A percentile compares a stretch with the other conserved stretches of the same genome.
Evolutionary conservation across 345 rosid species (phyloP).

Genomic region (Corchorus olitorius): DNA sequence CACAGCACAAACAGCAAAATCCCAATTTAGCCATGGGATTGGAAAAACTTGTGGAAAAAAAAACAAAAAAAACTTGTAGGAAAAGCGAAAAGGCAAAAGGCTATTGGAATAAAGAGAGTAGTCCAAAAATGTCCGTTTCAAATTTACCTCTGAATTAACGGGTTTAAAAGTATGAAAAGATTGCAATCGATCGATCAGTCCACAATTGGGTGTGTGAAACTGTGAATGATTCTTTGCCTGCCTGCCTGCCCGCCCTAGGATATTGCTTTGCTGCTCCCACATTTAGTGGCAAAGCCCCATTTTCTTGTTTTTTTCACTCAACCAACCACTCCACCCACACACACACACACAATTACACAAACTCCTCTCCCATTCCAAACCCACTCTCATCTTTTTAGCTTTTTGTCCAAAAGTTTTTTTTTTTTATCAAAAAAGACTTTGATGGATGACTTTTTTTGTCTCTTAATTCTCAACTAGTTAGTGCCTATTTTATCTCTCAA

Average conservation of each 20-base stretch:
- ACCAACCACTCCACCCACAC: background rate
- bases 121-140: background rate
- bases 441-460: slow-evolving; percentile 3
- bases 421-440: background rate
- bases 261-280: background rate
- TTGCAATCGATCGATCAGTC: background rate
- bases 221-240: no score
- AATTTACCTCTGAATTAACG: slow-evolving; percentile 3
- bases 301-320: background rate
- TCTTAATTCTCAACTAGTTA: background rate
- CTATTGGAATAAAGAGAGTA: background rate
- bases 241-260: no score
- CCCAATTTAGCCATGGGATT: background rate
- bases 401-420: slow-evolving; percentile 7
- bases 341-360: background rate
- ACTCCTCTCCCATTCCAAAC: background rate
- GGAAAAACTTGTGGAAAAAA: background rate
- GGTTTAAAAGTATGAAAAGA: slow-evolving; percentile 20
- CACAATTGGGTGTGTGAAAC: background rate
- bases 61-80: background rate
- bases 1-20: no score
- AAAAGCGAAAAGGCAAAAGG: background rate
- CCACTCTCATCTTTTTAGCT: background rate
- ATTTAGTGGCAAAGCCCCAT: background rate
- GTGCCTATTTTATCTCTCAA: background rate